Evolutionary conservation across 805 yeast species (phyloP), one percentile per base, ranked within the genome.

Genomic region (Cyberlindnera maritima): DNA sequence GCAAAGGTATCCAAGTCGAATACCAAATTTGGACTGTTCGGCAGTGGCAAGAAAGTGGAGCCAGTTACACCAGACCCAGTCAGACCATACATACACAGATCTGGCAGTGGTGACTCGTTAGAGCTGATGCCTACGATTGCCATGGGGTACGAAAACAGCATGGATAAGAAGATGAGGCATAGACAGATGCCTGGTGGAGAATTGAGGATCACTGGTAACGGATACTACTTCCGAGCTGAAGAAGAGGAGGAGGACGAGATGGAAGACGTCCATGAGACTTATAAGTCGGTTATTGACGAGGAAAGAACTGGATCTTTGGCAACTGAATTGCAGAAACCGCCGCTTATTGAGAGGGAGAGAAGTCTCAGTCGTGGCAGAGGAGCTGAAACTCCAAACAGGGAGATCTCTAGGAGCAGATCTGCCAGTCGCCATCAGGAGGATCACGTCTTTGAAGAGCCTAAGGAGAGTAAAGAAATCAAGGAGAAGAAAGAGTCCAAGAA

Each of bases 101-200:
- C 48, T 23, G 49, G 39, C 2, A 49, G 58, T 40, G 62, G 50
- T 25, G 64, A 60, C 41, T 38, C 42, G 7, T 26, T 60, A 32
- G 58, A 48, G 20, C 29, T 60, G 28, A 58, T 57, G 62, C 64
- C 64, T 2, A 60, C 64, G 1, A 29, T 60, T 14, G 64, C 64
- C 1, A 54, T 56, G 50, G 64, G 64, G 7, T 59, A 47, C 41
- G 61, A 60, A 41, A 60, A 60, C 39, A 53, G 58, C 11, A 23
- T 57, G 20, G 52, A 51, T 14, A 54, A 50, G 26, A 15, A 35
- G 44, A 37, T 48, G 43, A 36, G 45, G 29, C 34, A 53, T 17
- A 48, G 44, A 47, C 48, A 46, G 10, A 47, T 45, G 18, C 44
- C 49, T 3, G 54, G 60, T 4, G 54, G 60, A 17, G 64, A 57